Evolutionary conservation across 1,284 basidiomycete species (phyloP).

Genomic region (Ustilago sp.): DNA sequence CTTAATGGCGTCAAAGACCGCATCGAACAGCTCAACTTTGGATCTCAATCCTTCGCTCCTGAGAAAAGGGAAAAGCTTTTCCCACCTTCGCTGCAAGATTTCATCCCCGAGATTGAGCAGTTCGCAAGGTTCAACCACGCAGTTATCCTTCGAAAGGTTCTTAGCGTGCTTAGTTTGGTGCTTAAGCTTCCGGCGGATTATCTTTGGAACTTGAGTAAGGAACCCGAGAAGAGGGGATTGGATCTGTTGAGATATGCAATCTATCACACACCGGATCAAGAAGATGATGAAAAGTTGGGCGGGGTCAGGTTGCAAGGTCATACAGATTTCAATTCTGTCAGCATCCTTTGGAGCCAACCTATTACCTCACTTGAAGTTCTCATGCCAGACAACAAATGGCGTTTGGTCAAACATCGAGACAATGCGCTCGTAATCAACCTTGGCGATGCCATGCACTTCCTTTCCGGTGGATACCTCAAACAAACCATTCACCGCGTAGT

Average conservation of each 20-base stretch:
- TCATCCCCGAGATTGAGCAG: conserved; percentile 69
- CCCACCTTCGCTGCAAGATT: conserved; percentile 53
- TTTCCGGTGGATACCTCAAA: conserved; percentile 66
- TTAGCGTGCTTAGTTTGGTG: conserved; percentile 70
- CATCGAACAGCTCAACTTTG: conserved; percentile 72
- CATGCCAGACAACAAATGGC: conserved; percentile 70
- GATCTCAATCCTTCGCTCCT: conserved; percentile 62
- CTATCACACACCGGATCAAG: conserved; percentile 70
- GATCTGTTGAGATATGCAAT: conserved; percentile 71
- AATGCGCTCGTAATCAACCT: conserved; percentile 68
- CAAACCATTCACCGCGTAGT: conserved; percentile 71
- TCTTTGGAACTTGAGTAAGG: conserved; percentile 70
- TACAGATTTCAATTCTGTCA: conserved; percentile 71
- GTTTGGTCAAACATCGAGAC: conserved; percentile 70
- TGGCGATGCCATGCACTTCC: conserved; percentile 67
- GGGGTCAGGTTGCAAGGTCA: conserved; percentile 71
- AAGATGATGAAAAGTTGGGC: conserved; percentile 67
- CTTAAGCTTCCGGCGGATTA: conserved; percentile 71
- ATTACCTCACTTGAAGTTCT: conserved; percentile 71
- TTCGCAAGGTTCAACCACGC: conserved; percentile 70
- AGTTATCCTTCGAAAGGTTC: conserved; percentile 70
- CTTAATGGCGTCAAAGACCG: conserved; percentile 69
- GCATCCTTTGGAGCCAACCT: conserved; percentile 71
- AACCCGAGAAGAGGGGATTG: conserved; percentile 70
- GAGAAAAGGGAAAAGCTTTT: conserved; percentile 50